These are phyloP conservation scores for Boletus speciosus DNA, from an alignment of 768 basidiomycete genomes.

Conservation along the genomic window DNA sequence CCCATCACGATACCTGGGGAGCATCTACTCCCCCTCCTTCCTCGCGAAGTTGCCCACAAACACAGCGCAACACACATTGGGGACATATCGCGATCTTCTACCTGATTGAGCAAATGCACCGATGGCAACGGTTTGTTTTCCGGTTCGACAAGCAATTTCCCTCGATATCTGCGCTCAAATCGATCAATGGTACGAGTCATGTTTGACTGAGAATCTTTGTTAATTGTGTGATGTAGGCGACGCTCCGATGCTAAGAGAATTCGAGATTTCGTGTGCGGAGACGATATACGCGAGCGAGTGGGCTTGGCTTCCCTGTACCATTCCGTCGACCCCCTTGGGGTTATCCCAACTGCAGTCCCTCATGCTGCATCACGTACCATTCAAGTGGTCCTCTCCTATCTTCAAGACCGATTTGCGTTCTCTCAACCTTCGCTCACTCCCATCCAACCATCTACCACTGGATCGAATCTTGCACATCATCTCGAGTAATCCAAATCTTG, in stretches of 20 bases:
- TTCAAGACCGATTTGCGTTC: constrained; percentile 55
- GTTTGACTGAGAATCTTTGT: neutral
- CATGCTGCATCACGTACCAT: constrained; percentile 68
- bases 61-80: constrained; percentile 63
- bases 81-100: constrained; percentile 79
- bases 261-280: constrained; percentile 73
- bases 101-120: constrained; percentile 73
- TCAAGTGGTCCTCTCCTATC: constrained; percentile 76
- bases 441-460: constrained; percentile 57
- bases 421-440: constrained; percentile 63
- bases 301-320: constrained; percentile 67
- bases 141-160: constrained; percentile 74
- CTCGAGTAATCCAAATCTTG: constrained; percentile 52
- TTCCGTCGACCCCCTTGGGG: constrained; percentile 29
- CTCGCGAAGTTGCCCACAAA: constrained; percentile 26
- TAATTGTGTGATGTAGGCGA: constrained; percentile 43
- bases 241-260: constrained; percentile 70
- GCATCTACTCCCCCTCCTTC: constrained; percentile 30
- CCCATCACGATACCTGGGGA: constrained; percentile 39
- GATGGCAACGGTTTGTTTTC: constrained; percentile 81
- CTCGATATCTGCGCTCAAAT: constrained; percentile 69
- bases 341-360: constrained; percentile 53
- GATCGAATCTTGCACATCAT: constrained; percentile 70
- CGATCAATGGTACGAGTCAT: constrained; percentile 56
- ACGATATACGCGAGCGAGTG: constrained; percentile 59